A percentile compares a stretch with the other conserved stretches of the same genome.
These are phyloP conservation scores for Aspergillus fructus DNA, from an alignment of 2,329 filamentous ascomycete genomes.

Conservation along the genomic window DNA sequence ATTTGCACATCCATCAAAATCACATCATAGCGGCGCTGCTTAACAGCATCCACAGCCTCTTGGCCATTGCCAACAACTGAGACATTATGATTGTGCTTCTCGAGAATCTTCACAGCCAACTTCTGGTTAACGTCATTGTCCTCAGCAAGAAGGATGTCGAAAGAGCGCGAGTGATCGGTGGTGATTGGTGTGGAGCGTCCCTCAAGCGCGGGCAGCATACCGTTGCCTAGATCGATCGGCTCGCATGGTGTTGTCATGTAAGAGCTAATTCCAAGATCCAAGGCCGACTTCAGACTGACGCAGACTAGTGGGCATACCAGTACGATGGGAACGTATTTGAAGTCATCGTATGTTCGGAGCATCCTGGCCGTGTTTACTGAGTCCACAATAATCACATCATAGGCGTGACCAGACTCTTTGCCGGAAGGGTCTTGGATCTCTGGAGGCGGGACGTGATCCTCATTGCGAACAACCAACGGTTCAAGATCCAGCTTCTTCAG, in stretches of 20 bases:
- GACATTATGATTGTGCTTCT: constrained; percentile 78
- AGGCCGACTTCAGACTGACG: constrained; percentile 86
- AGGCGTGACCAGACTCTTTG: constrained; percentile 59
- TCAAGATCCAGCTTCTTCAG: constrained; percentile 75
- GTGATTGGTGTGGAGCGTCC: constrained; percentile 87
- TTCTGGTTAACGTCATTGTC: constrained; percentile 98
- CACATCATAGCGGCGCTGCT: constrained; percentile 89
- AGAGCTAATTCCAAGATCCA: constrained; percentile 95
- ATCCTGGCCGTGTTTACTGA: constrained; percentile 86
- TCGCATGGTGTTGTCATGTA: constrained; percentile 98
- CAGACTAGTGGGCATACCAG: constrained; percentile 85
- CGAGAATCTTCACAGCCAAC: constrained; percentile 91
- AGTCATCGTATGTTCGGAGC: constrained; percentile 83
- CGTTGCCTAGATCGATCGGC: constrained; percentile 90
- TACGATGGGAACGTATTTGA: constrained; percentile 97
- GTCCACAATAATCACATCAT: constrained; percentile 95
- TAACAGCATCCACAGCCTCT: constrained; percentile 89
- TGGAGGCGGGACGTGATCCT: constrained; percentile 61
- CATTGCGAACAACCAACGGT: constrained; percentile 81
- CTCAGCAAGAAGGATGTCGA: constrained; percentile 92
- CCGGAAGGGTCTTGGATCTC: constrained; percentile 51
- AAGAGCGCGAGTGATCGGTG: constrained; percentile 90
- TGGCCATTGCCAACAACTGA: constrained; percentile 88
- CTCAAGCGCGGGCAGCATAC: constrained; percentile 92
- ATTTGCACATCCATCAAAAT: constrained; percentile 99